phyloP scores from a whole-genome alignment of 1,284 basidiomycete genomes.

The Tilletia setariae region DNA sequence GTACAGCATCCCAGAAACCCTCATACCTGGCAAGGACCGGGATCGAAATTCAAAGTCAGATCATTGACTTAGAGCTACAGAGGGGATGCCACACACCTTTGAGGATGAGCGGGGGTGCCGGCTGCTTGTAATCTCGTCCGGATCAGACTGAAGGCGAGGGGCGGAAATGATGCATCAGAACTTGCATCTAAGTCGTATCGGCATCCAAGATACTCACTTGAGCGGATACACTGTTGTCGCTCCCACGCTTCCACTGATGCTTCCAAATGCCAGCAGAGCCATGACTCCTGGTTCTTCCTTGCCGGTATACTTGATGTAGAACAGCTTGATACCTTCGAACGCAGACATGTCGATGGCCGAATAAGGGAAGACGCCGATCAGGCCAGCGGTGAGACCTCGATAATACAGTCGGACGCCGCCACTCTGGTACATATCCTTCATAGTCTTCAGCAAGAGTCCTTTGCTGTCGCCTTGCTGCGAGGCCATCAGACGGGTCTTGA shows the following conservation, averaged over 20 bases:
- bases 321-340: slow-evolving; percentile 57
- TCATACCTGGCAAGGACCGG: slow-evolving; percentile 67
- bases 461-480: slow-evolving; percentile 60
- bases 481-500: slow-evolving; percentile 66
- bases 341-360: slow-evolving; percentile 57
- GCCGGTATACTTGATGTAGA: slow-evolving; percentile 55
- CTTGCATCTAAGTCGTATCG: background rate
- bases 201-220: slow-evolving; percentile 25
- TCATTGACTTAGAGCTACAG: background rate
- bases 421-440: slow-evolving; percentile 68
- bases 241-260: slow-evolving; percentile 55
- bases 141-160: slow-evolving; percentile 74
- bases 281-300: slow-evolving; percentile 56
- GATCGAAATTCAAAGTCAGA: background rate
- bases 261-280: slow-evolving; percentile 55
- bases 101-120: slow-evolving; percentile 59
- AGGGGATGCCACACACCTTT: slow-evolving; percentile 12
- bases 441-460: slow-evolving; percentile 63
- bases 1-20: slow-evolving; percentile 79
- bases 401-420: slow-evolving; percentile 84
- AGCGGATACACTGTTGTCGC: slow-evolving; percentile 56
- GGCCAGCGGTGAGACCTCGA: slow-evolving; percentile 71
- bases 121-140: slow-evolving; percentile 93
- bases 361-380: slow-evolving; percentile 57
- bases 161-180: background rate